phyloP scores from a whole-genome alignment of 2,329 filamentous ascomycete species.

The Cladobotryum mycophilum region DNA sequence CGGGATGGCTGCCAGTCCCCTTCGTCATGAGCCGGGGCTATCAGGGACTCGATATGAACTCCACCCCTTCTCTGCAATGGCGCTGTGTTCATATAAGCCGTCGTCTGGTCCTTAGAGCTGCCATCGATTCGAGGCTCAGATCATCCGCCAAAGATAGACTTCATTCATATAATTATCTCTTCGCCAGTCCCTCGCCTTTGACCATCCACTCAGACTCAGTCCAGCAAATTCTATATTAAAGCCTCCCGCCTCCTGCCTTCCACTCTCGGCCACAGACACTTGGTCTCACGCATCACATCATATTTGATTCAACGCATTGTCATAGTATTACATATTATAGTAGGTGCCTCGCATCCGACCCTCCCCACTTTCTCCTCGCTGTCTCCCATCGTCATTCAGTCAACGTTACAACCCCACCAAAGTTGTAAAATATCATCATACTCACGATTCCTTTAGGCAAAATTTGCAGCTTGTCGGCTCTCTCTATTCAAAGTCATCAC shows the following conservation, averaged over 20 bases:
- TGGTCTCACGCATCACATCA: conserved; percentile 2
- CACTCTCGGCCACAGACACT: neutral
- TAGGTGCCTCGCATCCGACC: neutral
- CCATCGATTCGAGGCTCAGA: conserved; percentile 8
- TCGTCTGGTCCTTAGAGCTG: conserved; percentile 9
- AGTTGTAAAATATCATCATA: too few species aligned
- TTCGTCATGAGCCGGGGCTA: conserved; percentile 9
- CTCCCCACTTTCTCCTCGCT: neutral
- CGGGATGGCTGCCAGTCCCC: conserved; percentile 7
- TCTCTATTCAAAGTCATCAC: neutral
- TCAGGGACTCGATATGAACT: neutral
- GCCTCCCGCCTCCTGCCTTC: neutral
- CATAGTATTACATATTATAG: neutral
- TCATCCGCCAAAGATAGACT: conserved; percentile 12
- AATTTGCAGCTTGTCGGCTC: too few species aligned
- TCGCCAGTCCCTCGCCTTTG: neutral
- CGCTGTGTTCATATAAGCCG: conserved; percentile 13
- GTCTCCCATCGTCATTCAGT: neutral
- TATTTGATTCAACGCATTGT: neutral
- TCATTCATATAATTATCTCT: conserved; percentile 2
- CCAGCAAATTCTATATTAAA: neutral
- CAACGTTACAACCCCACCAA: neutral
- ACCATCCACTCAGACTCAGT: neutral
- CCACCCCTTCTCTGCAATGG: conserved; percentile 8
- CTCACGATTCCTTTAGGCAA: too few species aligned